Percentiles rank a stretch among this genome's conserved stretches.
These are phyloP conservation scores for Ceratobasidium sp. DNA, from an alignment of 1,284 basidiomycete genomes.

Conservation along the genomic window DNA sequence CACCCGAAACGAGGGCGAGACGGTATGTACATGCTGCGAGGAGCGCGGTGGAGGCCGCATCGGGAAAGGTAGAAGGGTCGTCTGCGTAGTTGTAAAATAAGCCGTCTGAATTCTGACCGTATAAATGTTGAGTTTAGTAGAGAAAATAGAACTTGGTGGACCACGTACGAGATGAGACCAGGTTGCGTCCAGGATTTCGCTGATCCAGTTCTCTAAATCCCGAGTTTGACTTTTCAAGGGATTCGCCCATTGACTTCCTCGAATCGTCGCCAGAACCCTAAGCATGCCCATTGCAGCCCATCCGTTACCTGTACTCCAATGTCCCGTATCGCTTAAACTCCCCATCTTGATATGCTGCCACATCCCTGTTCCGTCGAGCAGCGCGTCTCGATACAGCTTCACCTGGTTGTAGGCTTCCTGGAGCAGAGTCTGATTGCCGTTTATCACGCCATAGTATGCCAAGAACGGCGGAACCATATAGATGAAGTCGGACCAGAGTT, in stretches of 20 bases:
- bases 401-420: slow-evolving; percentile 65
- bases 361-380: slow-evolving; percentile 57
- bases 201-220: slow-evolving; percentile 60
- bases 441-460: slow-evolving; percentile 64
- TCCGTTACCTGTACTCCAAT: slow-evolving; percentile 68
- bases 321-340: slow-evolving; percentile 60
- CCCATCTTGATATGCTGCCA: slow-evolving; percentile 65
- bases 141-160: neutral
- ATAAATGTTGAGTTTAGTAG: neutral
- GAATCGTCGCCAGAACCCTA: slow-evolving; percentile 64
- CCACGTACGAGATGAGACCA: slow-evolving; percentile 34
- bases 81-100: slow-evolving; percentile 42
- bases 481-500: slow-evolving; percentile 68
- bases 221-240: slow-evolving; percentile 55
- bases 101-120: slow-evolving; percentile 19
- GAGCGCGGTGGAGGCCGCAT: slow-evolving; percentile 46
- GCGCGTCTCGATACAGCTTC: slow-evolving; percentile 61
- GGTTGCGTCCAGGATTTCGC: slow-evolving; percentile 61
- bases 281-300: slow-evolving; percentile 64
- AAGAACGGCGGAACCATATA: slow-evolving; percentile 76
- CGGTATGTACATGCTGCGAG: slow-evolving; percentile 49
- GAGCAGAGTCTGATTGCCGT: slow-evolving; percentile 61
- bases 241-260: slow-evolving; percentile 59
- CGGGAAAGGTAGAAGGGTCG: slow-evolving; percentile 44
- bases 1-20: slow-evolving; percentile 42